A percentile compares a stretch with the other conserved stretches of the same genome.
These are phyloP conservation scores for Gracilaria domingensis DNA, from an alignment of 23 red algal species.

Conservation along the genomic window DNA sequence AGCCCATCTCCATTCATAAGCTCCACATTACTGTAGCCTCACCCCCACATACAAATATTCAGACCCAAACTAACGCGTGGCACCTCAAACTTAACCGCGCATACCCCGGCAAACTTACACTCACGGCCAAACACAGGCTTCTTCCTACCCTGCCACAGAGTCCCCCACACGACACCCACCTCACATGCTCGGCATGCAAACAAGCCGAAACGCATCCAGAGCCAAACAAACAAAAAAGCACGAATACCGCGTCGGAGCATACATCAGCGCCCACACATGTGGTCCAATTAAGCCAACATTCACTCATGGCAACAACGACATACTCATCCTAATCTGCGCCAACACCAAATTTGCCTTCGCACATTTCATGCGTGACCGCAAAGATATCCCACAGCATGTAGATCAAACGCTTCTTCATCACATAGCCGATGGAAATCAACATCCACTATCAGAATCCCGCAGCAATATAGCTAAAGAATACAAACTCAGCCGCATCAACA, in stretches of 20 bases:
- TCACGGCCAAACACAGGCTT: no score
- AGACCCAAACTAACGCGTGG: no score
- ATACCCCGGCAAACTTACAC: no score
- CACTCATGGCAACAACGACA: conserved; percentile 11
- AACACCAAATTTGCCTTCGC: neutral
- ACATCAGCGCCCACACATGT: neutral
- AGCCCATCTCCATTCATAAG: no score
- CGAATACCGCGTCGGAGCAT: neutral
- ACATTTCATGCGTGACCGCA: conserved; percentile 21
- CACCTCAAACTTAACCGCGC: no score
- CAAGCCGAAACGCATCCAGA: neutral
- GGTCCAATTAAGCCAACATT: neutral
- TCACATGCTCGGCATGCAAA: neutral
- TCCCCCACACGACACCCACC: neutral
- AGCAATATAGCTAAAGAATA: conserved; percentile 27
- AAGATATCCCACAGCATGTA: neutral
- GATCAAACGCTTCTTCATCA: neutral
- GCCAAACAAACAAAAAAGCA: neutral
- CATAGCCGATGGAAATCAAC: neutral
- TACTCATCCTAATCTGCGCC: neutral
- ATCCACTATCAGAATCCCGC: neutral
- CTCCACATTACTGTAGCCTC: no score
- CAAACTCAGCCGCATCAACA: neutral
- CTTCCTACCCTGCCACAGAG: neutral
- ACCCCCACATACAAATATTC: no score